Evolutionary conservation across 163 green algal genomes (phyloP).

Genomic region (Coccomyxa subellipsoidea): DNA sequence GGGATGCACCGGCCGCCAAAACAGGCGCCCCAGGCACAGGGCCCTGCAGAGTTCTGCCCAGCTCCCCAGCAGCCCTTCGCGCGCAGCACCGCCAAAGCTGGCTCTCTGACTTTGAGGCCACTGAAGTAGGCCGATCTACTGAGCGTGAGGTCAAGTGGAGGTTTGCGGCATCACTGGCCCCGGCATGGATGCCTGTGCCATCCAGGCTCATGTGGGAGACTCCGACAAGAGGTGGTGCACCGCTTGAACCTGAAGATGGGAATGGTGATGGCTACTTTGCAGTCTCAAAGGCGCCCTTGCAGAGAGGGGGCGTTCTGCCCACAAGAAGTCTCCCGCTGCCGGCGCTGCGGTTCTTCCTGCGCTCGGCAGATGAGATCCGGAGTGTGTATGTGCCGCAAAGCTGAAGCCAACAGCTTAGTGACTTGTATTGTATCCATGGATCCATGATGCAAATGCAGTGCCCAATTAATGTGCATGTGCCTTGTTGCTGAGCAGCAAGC

Average conservation of each 20-base stretch:
- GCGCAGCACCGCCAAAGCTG: neutral
- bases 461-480: no score
- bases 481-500: no score
- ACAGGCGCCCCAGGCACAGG: neutral
- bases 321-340: slow-evolving; percentile 4
- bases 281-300: no score
- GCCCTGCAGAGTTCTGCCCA: neutral
- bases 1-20: neutral
- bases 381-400: slow-evolving; percentile 13
- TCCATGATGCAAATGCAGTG: no score
- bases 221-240: no score
- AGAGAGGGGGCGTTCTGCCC: no score
- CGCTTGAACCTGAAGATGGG: no score
- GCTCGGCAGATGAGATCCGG: neutral
- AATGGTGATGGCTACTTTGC: neutral
- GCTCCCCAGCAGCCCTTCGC: neutral
- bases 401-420: no score
- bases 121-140: neutral
- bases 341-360: slow-evolving; percentile 17
- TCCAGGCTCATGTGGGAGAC: no score
- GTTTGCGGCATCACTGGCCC: neutral
- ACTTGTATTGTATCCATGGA: no score
- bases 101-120: neutral
- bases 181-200: neutral
- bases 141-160: neutral